Evolutionary conservation across 805 yeast species (phyloP).

Genomic region (Candida ovalis): DNA sequence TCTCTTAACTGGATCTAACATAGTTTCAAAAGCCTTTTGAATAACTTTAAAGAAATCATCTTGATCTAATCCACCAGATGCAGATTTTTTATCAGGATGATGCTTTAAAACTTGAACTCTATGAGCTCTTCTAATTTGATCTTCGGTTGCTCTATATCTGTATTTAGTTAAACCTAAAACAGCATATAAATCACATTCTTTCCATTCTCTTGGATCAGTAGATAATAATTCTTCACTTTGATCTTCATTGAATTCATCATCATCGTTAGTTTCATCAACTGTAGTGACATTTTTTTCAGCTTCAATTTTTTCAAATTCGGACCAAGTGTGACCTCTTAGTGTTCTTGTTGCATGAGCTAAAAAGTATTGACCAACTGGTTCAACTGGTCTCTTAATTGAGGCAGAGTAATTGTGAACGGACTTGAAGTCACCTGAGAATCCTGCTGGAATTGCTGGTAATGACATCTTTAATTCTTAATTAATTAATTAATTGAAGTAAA

Average conservation of each 20-base stretch:
- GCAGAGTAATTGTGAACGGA: constrained; percentile 49
- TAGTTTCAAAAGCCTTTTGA: constrained; percentile 91
- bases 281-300: constrained; percentile 80
- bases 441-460: constrained; percentile 52
- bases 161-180: constrained; percentile 90
- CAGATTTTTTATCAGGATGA: constrained; percentile 98
- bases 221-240: constrained; percentile 64
- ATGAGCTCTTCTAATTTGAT: constrained; percentile 93
- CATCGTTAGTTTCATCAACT: constrained; percentile 60
- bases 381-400: constrained; percentile 76
- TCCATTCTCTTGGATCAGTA: constrained; percentile 98
- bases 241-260: constrained; percentile 71
- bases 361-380: constrained; percentile 95
- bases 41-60: constrained; percentile 98
- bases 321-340: constrained; percentile 96
- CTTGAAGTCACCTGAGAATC: constrained; percentile 45
- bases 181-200: constrained; percentile 91
- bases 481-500: not conserved
- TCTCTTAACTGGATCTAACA: constrained; percentile 83
- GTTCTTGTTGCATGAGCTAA: constrained; percentile 96
- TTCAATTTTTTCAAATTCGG: constrained; percentile 91
- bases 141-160: constrained; percentile 88
- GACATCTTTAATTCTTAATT: constrained; percentile 29
- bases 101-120: constrained; percentile 94
- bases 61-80: constrained; percentile 79